phyloP scores from a whole-genome alignment of 106 monocot genomes.

The Apostasia ramifera region DNA sequence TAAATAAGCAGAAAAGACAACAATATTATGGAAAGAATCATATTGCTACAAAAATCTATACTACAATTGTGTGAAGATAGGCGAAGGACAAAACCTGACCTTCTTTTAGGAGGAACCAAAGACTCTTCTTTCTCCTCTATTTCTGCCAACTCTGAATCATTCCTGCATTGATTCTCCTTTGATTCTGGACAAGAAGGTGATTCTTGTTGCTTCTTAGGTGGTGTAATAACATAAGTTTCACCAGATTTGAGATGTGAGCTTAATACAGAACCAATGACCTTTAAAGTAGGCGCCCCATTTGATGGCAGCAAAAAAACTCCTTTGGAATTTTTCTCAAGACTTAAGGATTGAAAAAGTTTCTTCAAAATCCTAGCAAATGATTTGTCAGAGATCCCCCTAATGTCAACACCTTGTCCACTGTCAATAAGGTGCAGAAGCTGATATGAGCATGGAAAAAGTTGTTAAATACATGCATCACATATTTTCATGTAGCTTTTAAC shows the following conservation, averaged over 20 bases:
- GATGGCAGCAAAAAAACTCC: conserved; percentile 59
- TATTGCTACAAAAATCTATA: too few species aligned
- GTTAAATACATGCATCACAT: background rate
- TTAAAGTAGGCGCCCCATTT: conserved; percentile 33
- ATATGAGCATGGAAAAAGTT: background rate
- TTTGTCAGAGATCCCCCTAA: conserved; percentile 61
- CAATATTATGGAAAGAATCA: too few species aligned
- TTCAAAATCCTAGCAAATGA: conserved; percentile 54
- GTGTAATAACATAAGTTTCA: conserved; percentile 7
- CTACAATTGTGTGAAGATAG: too few species aligned
- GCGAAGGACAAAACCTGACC: conserved; percentile 19
- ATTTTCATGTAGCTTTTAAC: background rate
- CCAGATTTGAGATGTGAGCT: conserved; percentile 16
- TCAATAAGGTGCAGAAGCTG: conserved; percentile 95
- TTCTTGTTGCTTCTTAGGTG: conserved; percentile 13
- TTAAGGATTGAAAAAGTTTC: conserved; percentile 60
- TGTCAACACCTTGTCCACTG: conserved; percentile 81
- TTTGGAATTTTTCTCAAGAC: conserved; percentile 41
- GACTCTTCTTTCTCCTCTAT: conserved; percentile 18
- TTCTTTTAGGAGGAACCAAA: conserved; percentile 39
- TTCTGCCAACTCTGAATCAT: conserved; percentile 12
- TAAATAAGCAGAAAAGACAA: too few species aligned
- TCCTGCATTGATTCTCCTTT: conserved; percentile 9
- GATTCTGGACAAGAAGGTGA: conserved; percentile 9
- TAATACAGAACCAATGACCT: conserved; percentile 42